Base-by-base conservation (phyloP, 1,284 basidiomycete genomes). In the Grifola frondosa region DNA sequence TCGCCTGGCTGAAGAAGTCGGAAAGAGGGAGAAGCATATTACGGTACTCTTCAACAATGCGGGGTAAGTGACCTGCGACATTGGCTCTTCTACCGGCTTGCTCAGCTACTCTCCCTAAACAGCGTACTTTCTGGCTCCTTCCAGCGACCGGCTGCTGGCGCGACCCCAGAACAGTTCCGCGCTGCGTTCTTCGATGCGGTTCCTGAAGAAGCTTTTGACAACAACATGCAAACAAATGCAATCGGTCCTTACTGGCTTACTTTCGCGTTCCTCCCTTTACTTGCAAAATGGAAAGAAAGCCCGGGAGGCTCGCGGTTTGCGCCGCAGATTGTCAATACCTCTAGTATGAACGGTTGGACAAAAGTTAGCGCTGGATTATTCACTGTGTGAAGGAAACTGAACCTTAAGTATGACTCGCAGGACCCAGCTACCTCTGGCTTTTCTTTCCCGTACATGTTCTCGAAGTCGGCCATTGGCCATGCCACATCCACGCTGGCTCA, bases 271-370 rank as follows among this genome's bases (percentile, higher is more conserved):
- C 62, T 78, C 5, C 74, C 73, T 6, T 58, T 77, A 6, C 62
- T 78, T 16, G 74, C 75, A 54, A 67, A 65, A 44, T 75, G 74
- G 73, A 75, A 63, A 40, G 43, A 52, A 36, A 57, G 46, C 36
- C 52, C 45, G 1, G 42, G 41, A 5, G 54, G 42, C 5, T 29
- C 44, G 10, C 44, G 65, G 33, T 76, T 75, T 50, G 71, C 66
- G 1, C 73, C 75, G 2, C 74, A 75, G 54, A 60, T 78, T 20
- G 59, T 77, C 33, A 76, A 76, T 71, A 77, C 74, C 2, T 72
- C 69, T 37, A 75, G 71, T 41, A 74, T 76, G 73, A 76, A 75
- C 50, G 75, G 74, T 1, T 78, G 73, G 74, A 72, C 74, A 15
- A 76, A 77, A 64, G 70, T 67, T 17, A 6, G 46, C 10, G 19